Percentiles rank a stretch among this genome's conserved stretches.
Evolutionary conservation across 106 monocot genomes (phyloP).

Genomic region (Ottelia alismoides): DNA sequence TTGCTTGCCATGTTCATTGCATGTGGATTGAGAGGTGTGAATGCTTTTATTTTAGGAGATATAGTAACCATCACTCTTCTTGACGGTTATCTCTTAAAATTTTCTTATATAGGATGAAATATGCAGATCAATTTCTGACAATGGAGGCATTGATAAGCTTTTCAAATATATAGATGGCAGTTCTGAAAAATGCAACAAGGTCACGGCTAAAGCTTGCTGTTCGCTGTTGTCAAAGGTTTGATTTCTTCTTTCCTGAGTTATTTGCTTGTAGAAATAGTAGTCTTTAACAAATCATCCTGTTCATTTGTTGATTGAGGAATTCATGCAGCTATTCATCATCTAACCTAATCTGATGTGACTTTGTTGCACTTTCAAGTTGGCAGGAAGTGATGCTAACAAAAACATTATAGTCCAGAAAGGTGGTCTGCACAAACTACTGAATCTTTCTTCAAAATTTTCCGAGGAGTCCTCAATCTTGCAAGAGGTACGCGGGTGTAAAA

Average conservation of each 20-base stretch:
- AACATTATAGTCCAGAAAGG: constrained; percentile 54
- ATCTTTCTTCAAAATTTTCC: constrained; percentile 63
- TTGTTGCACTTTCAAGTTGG: constrained; percentile 46
- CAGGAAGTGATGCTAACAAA: constrained; percentile 90
- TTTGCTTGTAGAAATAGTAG: not conserved
- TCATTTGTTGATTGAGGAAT: too few species aligned
- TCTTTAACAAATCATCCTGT: too few species aligned
- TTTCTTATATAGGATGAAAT: constrained; percentile 74
- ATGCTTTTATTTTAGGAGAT: too few species aligned
- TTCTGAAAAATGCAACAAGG: constrained; percentile 29
- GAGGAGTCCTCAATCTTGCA: constrained; percentile 79
- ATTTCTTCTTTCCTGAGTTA: not conserved
- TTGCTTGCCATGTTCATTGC: too few species aligned
- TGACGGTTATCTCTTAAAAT: too few species aligned
- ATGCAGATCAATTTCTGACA: constrained; percentile 76
- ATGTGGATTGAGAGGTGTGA: too few species aligned
- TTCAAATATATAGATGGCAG: constrained; percentile 56
- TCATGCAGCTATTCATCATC: not conserved
- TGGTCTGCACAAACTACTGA: constrained; percentile 65
- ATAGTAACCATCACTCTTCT: too few species aligned
- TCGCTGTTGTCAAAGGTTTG: constrained; percentile 84
- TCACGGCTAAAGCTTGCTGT: constrained; percentile 54
- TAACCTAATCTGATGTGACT: constrained; percentile 6
- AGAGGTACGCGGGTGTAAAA: constrained; percentile 38
- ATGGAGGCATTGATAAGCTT: constrained; percentile 76